Evolutionary conservation across 2,329 filamentous ascomycete species (phyloP).

Genomic region (Tolypocladium tropicale): DNA sequence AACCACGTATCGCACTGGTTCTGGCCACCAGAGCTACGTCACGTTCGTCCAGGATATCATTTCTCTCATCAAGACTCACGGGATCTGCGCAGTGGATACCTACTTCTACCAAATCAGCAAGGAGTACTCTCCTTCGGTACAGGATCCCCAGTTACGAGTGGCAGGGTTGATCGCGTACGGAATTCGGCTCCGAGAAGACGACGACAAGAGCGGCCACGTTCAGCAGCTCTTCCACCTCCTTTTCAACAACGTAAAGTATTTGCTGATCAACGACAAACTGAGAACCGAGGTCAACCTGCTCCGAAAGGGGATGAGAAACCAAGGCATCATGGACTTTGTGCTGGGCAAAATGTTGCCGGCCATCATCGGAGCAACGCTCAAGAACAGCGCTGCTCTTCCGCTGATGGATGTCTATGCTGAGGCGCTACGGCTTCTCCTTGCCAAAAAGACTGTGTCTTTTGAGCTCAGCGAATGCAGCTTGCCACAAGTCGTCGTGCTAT

Average conservation of each 20-base stretch:
- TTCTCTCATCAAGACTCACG: slow-evolving; percentile 42
- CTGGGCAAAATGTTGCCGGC: slow-evolving; percentile 44
- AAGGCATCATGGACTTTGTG: slow-evolving; percentile 34
- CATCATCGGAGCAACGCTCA: slow-evolving; percentile 29
- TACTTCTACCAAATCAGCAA: slow-evolving; percentile 47
- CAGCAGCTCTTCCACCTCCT: slow-evolving; percentile 47
- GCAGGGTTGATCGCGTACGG: slow-evolving; percentile 47
- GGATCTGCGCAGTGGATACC: slow-evolving; percentile 40
- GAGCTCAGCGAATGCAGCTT: slow-evolving; percentile 25
- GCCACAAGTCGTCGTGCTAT: slow-evolving; percentile 18
- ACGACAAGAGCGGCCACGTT: slow-evolving; percentile 30
- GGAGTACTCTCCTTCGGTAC: slow-evolving; percentile 43
- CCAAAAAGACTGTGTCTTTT: slow-evolving; percentile 20
- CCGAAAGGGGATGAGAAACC: slow-evolving; percentile 35
- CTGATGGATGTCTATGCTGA: slow-evolving; percentile 40
- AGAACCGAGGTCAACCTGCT: slow-evolving; percentile 35
- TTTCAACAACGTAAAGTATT: slow-evolving; percentile 46
- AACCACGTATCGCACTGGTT: slow-evolving; percentile 21
- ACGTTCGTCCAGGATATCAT: slow-evolving; percentile 42
- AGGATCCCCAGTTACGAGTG: slow-evolving; percentile 46
- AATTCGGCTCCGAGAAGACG: slow-evolving; percentile 41
- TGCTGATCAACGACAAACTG: slow-evolving; percentile 38
- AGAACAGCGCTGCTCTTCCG: slow-evolving; percentile 28
- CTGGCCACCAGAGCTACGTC: slow-evolving; percentile 36
- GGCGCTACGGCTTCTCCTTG: slow-evolving; percentile 28